A percentile compares a stretch with the other conserved stretches of the same genome.
Conservation (phyloP, 495 filamentous ascomycete genomes). For the Hypomontagnella submonticulosa region DNA sequence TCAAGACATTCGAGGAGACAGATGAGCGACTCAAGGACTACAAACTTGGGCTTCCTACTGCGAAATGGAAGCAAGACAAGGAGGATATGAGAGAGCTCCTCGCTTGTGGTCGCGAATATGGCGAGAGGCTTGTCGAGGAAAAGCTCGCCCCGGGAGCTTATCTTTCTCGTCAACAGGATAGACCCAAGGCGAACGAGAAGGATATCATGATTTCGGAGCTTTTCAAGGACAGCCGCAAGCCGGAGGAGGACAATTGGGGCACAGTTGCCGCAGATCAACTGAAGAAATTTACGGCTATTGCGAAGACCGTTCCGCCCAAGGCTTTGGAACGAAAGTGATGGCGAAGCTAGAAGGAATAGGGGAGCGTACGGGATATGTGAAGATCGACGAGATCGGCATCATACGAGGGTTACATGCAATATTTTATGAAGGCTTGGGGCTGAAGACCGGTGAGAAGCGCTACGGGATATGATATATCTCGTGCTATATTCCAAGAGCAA, state of each 20-base stretch:
- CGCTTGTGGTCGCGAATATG: conserved; percentile 47
- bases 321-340: background rate
- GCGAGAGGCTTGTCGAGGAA: conserved; percentile 49
- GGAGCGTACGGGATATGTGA: background rate
- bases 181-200: conserved; percentile 41
- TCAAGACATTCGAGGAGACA: conserved; percentile 42
- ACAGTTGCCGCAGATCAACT: conserved; percentile 48
- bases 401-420: background rate
- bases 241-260: conserved; percentile 49
- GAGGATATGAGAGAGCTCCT: conserved; percentile 49
- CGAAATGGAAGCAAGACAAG: conserved; percentile 52
- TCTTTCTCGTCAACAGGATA: conserved; percentile 22
- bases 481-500: too few relatives aligned
- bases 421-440: background rate
- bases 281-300: conserved; percentile 48
- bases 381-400: background rate
- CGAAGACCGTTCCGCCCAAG: conserved; percentile 44
- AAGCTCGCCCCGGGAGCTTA: conserved; percentile 42
- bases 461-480: too few relatives aligned
- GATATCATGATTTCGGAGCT: conserved; percentile 45
- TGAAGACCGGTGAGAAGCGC: too few relatives aligned
- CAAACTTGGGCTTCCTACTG: conserved; percentile 40
- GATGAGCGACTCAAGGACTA: conserved; percentile 38
- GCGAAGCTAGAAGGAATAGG: background rate
- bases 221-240: conserved; percentile 49